Evolutionary conservation across 2,329 filamentous ascomycete species (phyloP), one percentile per base, ranked within the genome.

Genomic region (Helicocarpus griseus): DNA sequence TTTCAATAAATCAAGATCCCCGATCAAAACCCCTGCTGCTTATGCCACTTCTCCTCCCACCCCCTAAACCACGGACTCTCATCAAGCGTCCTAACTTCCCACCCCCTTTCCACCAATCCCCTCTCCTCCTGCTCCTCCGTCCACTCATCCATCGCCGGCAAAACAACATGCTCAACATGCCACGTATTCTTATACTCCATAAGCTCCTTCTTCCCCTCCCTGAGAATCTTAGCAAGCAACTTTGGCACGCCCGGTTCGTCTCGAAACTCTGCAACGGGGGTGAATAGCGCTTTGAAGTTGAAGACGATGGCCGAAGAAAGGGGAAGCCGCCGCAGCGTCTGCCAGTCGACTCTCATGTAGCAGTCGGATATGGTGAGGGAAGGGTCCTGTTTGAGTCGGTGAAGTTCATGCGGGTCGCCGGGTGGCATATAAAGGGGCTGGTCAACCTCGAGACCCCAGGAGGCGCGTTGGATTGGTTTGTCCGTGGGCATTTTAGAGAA

Each of bases 251-350:
- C 85, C 0, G 86, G 79, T 65, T 95, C 89, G 52, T 85, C 75
- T 2, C 79, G 72, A 52, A 94, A 82, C 56, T 85, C 81, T 0
- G 75, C 64, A 0, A 95, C 65, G 0, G 86, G 85, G 0, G 87
- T 93, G 67, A 94, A 94, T 0, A 93, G 67, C 0, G 85, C 87
- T 63, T 91, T 94, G 78, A 91, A 95, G 66, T 93, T 94, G 73
- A 95, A 95, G 0, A 89, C 79, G 1, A 95, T 73, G 0, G 78
- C 84, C 0, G 80, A 87, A 0, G 85, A 89, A 0, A 95, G 72
- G 0, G 89, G 88, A 0, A 95, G 70, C 2, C 89, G 80, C 1
- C 89, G 81, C 3, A 95, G 71, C 0, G 89, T 95, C 68, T 95
- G 89, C 87, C 88, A 94, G 65, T 95, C 89, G 1, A 93, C 87